These are phyloP conservation scores for Neolecta irregularis DNA, from an alignment of 1,139 yeast genomes.

Conservation along the genomic window DNA sequence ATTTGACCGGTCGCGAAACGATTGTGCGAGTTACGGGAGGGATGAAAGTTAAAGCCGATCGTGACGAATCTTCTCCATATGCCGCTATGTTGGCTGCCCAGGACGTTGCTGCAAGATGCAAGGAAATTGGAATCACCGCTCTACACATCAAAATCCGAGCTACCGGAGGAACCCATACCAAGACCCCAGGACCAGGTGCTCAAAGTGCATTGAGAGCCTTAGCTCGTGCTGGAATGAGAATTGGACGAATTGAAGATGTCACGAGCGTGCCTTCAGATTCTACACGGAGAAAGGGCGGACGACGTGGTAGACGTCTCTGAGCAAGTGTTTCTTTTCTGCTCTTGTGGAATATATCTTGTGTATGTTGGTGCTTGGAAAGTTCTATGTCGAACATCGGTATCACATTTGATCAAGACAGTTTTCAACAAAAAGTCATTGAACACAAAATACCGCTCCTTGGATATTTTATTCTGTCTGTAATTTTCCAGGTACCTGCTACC, in stretches of 20 bases:
- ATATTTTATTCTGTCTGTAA: too few relatives aligned
- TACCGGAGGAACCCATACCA: slow-evolving; percentile 99
- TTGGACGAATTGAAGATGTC: slow-evolving; percentile 99
- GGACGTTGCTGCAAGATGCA: slow-evolving; percentile 97
- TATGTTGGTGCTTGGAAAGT: too few relatives aligned
- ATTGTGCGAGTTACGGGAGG: slow-evolving; percentile 99
- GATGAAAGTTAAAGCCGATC: slow-evolving; percentile 99
- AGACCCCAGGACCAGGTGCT: slow-evolving; percentile 99
- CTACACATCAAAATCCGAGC: slow-evolving; percentile 99
- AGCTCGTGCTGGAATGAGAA: slow-evolving; percentile 99
- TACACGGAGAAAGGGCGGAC: slow-evolving; percentile 99
- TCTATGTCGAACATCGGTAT: too few relatives aligned
- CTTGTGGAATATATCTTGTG: too few relatives aligned
- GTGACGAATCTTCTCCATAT: slow-evolving; percentile 99
- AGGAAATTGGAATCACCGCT: slow-evolving; percentile 99
- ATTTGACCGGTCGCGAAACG: slow-evolving; percentile 99
- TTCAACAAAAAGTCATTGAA: too few relatives aligned
- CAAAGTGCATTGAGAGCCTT: slow-evolving; percentile 99
- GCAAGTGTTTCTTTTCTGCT: too few relatives aligned
- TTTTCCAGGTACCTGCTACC: too few relatives aligned
- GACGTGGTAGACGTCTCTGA: slow-evolving; percentile 99
- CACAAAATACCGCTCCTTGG: too few relatives aligned
- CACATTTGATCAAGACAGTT: too few relatives aligned
- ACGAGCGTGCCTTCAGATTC: slow-evolving; percentile 99
- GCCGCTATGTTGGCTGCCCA: slow-evolving; percentile 99